phyloP scores from a whole-genome alignment of 2,329 filamentous ascomycete genomes.

The Hypomyces rosellus region DNA sequence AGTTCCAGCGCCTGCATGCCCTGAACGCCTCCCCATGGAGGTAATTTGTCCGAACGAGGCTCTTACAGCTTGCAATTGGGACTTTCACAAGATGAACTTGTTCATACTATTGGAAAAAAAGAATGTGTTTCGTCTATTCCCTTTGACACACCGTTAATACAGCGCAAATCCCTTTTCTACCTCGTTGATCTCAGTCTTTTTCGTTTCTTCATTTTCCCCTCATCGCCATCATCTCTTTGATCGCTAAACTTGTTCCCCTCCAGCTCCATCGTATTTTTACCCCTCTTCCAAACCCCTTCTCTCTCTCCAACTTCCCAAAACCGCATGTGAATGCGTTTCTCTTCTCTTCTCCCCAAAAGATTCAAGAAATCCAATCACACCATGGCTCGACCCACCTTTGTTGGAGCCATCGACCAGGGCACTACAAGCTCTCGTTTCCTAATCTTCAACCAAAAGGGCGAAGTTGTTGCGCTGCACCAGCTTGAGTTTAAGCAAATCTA shows the following conservation, averaged over 20 bases:
- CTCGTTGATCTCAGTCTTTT: background rate
- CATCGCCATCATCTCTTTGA: too few species aligned
- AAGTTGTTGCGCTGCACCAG: conserved; percentile 66
- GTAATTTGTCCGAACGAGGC: conserved; percentile 8
- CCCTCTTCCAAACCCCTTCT: background rate
- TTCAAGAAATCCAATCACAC: conserved; percentile 10
- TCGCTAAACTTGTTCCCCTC: background rate
- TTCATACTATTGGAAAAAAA: background rate
- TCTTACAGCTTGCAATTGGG: background rate
- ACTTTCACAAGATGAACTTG: background rate
- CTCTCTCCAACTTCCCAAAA: background rate
- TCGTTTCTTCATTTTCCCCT: background rate
- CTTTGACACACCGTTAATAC: background rate
- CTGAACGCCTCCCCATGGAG: conserved; percentile 6
- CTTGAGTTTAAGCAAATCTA: conserved; percentile 71
- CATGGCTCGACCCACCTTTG: conserved; percentile 43
- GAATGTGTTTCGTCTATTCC: background rate
- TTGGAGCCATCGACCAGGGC: conserved; percentile 74
- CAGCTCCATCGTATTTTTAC: background rate
- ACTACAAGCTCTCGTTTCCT: conserved; percentile 74
- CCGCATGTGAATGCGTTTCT: conserved; percentile 8
- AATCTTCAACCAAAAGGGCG: conserved; percentile 66
- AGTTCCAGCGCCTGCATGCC: background rate
- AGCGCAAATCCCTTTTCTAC: too few species aligned
- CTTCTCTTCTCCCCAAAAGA: conserved; percentile 18